These are phyloP conservation scores for Earliella scabrosa DNA, from an alignment of 1,284 basidiomycete species.

Conservation along the genomic window DNA sequence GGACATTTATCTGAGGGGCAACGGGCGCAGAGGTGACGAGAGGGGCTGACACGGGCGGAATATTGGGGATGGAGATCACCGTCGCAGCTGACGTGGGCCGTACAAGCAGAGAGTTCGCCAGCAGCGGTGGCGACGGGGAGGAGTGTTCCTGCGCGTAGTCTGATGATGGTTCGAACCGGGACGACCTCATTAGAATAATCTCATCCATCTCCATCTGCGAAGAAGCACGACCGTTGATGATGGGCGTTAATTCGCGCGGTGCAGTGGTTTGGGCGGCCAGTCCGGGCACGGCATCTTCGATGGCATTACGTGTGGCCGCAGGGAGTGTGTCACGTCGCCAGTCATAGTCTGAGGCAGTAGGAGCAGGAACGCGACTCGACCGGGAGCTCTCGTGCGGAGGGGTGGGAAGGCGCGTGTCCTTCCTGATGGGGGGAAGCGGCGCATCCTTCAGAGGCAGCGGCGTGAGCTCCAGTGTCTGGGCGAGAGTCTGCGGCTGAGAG, in stretches of 20 bases:
- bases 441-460: slow-evolving; percentile 18
- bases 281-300: slow-evolving; percentile 1
- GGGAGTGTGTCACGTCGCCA: slow-evolving; percentile 6
- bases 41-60: slow-evolving; percentile 4
- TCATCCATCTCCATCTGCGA: slow-evolving; percentile 16
- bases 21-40: slow-evolving; percentile 16
- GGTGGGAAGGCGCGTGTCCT: slow-evolving; percentile 17
- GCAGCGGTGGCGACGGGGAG: slow-evolving; percentile 22
- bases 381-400: slow-evolving; percentile 18
- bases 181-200: slow-evolving; percentile 12
- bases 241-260: slow-evolving; percentile 6
- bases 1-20: slow-evolving; percentile 12
- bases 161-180: slow-evolving; percentile 6
- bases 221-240: slow-evolving; percentile 5
- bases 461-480: slow-evolving; percentile 15
- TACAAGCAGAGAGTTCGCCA: slow-evolving; percentile 19
- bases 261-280: not conserved
- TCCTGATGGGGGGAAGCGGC: slow-evolving; percentile 12
- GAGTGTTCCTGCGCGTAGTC: slow-evolving; percentile 10
- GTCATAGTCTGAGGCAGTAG: slow-evolving; percentile 1
- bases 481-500: slow-evolving; percentile 8
- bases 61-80: slow-evolving; percentile 15
- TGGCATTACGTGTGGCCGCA: not conserved
- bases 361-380: not conserved
- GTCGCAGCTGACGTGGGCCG: slow-evolving; percentile 21